Evolutionary conservation across 176 grass and related monocot species (phyloP), one percentile per base, ranked within the genome.

Genomic region (Bolboschoenus planiculmis): DNA sequence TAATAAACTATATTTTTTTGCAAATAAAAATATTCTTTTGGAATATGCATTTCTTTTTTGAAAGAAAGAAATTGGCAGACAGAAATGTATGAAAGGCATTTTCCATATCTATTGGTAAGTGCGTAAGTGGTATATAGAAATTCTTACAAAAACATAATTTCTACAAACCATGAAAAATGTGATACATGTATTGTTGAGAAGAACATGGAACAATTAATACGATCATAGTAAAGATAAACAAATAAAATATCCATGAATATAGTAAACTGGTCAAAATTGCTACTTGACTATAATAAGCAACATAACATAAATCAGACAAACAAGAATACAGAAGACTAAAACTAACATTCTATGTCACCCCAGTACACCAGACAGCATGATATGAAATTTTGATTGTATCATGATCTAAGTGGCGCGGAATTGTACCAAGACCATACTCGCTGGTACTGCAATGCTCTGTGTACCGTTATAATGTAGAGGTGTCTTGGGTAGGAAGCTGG

Each of bases 401-500:
- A 76, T 16, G 50, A 31, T 75, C 4, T 5, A 47, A 50, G 24
- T 20, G 72, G 43, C 14, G 9, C 15, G 18, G 4, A 30, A 50
- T 21, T 33, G 36, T 53, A 76, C 43, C 44, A 76, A 8, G 31
- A 50, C 10, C 23, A 30, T 27, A 76, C 43, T 26, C 30, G 10
- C 23, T 30, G 71, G 23, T 50, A 76, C 39, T n/a, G 14, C 67
- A 73, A 47, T 46, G 40, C 40, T 73, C 13, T 46, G 1, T 73
- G 4, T 73, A 47, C 21, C 63, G 59, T 85, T 79, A 89, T 43
- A 84, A 26, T 0, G 70, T 56, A 65, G 83, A 78, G n/a, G 80
- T 84, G 75, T 95, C 87, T 56, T 80, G 79, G 59, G 79, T 64
- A 5, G 87, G 91, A 86, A 99, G 84, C 20, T 95, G 84, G 46